Evolutionary conservation across 2,329 filamentous ascomycete species (phyloP).

Genomic region (Fragosphaeria purpurea): DNA sequence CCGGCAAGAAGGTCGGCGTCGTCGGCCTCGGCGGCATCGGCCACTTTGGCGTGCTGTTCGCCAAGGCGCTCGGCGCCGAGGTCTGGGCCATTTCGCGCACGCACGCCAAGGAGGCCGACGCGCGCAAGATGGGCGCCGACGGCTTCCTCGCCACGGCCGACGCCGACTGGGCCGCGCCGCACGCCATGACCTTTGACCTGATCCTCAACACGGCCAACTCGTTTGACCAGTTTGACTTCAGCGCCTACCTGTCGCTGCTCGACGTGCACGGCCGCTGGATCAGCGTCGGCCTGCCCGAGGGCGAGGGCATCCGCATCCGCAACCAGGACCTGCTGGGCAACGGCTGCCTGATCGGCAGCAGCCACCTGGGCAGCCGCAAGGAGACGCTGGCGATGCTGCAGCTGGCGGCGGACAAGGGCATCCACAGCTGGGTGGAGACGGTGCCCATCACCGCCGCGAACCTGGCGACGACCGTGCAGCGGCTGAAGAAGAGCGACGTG

Average conservation of each 20-base stretch:
- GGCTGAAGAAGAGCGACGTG: constrained; percentile 61
- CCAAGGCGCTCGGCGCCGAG: constrained; percentile 55
- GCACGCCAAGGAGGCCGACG: constrained; percentile 50
- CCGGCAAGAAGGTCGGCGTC: constrained; percentile 69
- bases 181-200: constrained; percentile 60
- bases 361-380: constrained; percentile 58
- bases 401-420: constrained; percentile 57
- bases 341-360: constrained; percentile 61
- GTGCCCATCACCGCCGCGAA: constrained; percentile 65
- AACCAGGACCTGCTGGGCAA: constrained; percentile 68
- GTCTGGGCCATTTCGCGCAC: constrained; percentile 52
- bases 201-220: constrained; percentile 67
- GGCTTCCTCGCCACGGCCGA: constrained; percentile 50
- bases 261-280: constrained; percentile 77
- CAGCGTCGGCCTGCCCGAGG: constrained; percentile 69
- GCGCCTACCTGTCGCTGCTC: constrained; percentile 65
- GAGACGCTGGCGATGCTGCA: constrained; percentile 66
- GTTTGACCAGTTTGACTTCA: constrained; percentile 56
- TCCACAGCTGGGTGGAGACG: constrained; percentile 62
- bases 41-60: constrained; percentile 61
- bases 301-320: constrained; percentile 59
- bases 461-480: constrained; percentile 57
- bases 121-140: constrained; percentile 47
- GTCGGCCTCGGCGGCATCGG: constrained; percentile 64
- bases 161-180: constrained; percentile 45